Evolutionary conservation across 805 yeast genomes (phyloP).

Genomic region (Tetrapisispora fleetii): DNA sequence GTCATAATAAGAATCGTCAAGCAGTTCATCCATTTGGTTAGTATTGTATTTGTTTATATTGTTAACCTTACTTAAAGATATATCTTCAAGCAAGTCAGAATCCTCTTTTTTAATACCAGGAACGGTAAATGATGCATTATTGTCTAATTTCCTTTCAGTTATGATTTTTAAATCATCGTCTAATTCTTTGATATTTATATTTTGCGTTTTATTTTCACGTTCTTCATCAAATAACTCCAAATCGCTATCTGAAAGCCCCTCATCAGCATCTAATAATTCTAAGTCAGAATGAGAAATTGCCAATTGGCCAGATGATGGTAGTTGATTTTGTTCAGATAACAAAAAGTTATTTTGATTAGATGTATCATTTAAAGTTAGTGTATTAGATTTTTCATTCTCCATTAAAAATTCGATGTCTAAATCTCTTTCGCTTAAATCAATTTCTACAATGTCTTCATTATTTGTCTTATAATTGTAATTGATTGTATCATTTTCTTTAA

Average conservation of each 20-base stretch:
- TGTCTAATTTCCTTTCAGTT: conserved; percentile 23
- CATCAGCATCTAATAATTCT: conserved; percentile 15
- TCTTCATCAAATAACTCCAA: conserved; percentile 29
- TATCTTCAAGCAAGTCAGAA: neutral
- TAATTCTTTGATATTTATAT: conserved; percentile 17
- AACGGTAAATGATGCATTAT: conserved; percentile 4
- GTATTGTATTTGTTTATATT: neutral
- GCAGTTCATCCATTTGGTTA: conserved; percentile 10
- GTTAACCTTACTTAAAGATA: neutral
- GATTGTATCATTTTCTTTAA: neutral
- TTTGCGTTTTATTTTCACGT: conserved; percentile 24
- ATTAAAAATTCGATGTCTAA: conserved; percentile 3
- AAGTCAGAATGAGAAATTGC: conserved; percentile 17
- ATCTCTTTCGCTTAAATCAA: conserved; percentile 19
- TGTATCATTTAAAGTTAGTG: neutral
- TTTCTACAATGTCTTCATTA: conserved; percentile 10
- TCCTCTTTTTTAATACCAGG: conserved; percentile 10
- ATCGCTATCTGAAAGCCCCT: conserved; percentile 29
- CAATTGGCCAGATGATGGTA: neutral
- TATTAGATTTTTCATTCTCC: neutral
- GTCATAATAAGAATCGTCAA: conserved; percentile 20
- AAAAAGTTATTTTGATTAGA: neutral
- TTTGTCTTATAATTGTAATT: neutral
- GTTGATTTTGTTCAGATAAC: neutral
- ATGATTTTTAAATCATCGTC: conserved; percentile 29